Base-by-base conservation (phyloP, 2,329 filamentous ascomycete species). In the Aspergillus ochraceoroseus region DNA sequence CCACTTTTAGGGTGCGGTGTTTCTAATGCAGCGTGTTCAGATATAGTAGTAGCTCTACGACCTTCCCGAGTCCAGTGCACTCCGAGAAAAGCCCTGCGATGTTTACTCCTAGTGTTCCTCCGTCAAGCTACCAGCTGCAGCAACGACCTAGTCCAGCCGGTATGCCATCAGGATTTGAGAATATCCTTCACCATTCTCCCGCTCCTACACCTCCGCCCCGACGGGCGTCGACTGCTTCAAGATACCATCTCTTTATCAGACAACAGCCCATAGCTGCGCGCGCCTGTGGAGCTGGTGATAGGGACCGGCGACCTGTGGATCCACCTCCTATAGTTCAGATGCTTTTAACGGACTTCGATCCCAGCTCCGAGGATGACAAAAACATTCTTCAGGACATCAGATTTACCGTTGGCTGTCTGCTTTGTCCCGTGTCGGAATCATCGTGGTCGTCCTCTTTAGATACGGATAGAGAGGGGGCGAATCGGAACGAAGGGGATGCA, bases 261-360 rank as follows among this genome's bases (percentile, higher is more conserved):
- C 69, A 73, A 47, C 68, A 73, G 30, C 70, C 70, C 20, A 52
- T 66, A 17, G 67, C 66, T 13, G 68, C 67, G 28, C 63, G 70
- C 42, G 68, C 70, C 20, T 70, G 67, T 50, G 68, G 68, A 11
- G 65, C 68, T 22, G 68, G 68, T 23, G 68, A 72, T 38, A 61
- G 68, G 44, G 69, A 70, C 40, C 62, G 70, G 35, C 66, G 68
- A 31, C 61, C 67, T 3, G 61, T 73, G 19, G 70, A 72, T 44
- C 70, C 70, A 11, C 66, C 69, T 13, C 68, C 69, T 12, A 69
- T 73, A 28, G 49, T 73, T 13, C 70, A 72, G 44, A 57, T 72
- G 37, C 60, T 70, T 22, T 54, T 72, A 11, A 57, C 56, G 19
- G 65, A 71, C 41, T 73, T 70, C 40, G 61, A 71, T 43, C 54